Conservation (phyloP, 2,329 filamentous ascomycete genomes). For the Biscogniauxia mediterranea region DNA sequence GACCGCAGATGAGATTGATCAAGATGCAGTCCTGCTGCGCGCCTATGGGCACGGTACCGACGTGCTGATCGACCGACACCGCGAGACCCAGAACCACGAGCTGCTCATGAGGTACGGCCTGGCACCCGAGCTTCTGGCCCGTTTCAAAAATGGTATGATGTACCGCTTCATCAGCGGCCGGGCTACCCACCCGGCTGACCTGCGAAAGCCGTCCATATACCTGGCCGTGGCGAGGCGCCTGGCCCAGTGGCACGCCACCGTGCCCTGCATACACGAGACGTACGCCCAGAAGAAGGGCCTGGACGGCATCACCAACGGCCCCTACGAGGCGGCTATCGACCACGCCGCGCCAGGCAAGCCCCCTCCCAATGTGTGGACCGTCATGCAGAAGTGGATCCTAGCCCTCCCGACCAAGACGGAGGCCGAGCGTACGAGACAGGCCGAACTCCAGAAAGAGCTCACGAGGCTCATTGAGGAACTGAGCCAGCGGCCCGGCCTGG, state of each 20-base stretch:
- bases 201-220: constrained; percentile 74
- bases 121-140: constrained; percentile 82
- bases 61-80: constrained; percentile 91
- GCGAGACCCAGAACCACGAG: constrained; percentile 77
- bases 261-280: constrained; percentile 52
- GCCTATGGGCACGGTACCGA: constrained; percentile 95
- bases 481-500: constrained; percentile 74
- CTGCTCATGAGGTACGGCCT: constrained; percentile 80
- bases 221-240: constrained; percentile 79
- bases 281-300: constrained; percentile 38
- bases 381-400: constrained; percentile 93
- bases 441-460: constrained; percentile 71
- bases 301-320: constrained; percentile 30
- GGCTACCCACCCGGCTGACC: constrained; percentile 76
- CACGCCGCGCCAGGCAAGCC: constrained; percentile 64
- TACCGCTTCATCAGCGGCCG: constrained; percentile 86
- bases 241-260: constrained; percentile 86
- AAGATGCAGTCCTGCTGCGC: constrained; percentile 81
- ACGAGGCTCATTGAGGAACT: constrained; percentile 67
- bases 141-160: constrained; percentile 93
- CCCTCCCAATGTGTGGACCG: constrained; percentile 88
- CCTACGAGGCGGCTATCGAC: constrained; percentile 43
- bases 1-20: constrained; percentile 58
- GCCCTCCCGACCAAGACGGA: constrained; percentile 75
- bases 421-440: constrained; percentile 65